Base-by-base conservation (phyloP, 805 yeast species). In the Saturnispora mendoncae region DNA sequence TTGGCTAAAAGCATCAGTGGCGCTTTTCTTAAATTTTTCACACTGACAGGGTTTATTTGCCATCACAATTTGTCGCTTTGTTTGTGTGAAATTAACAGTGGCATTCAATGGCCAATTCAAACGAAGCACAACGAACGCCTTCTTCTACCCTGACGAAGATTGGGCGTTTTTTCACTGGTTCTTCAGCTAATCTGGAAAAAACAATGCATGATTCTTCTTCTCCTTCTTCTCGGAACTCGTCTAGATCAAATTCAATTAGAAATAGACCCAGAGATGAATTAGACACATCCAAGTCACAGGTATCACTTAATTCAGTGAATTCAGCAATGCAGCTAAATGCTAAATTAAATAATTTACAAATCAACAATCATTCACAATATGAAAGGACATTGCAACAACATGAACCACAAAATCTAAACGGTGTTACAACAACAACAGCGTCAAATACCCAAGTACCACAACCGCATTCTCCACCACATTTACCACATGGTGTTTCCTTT, bases 131-230 rank as follows among this genome's bases (percentile, higher is more conserved):
- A n/a, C n/a, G n/a, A n/a, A n/a, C n/a, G n/a, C n/a, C n/a, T n/a
- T n/a, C n/a, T n/a, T n/a, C n/a, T n/a, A n/a, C n/a, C n/a, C n/a
- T n/a, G n/a, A n/a, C n/a, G n/a, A n/a, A n/a, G n/a, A n/a, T n/a
- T n/a, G n/a, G n/a, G n/a, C n/a, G 41, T 9, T 30, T 31, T 30
- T 31, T 37, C 12, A 28, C 21, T 10, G 41, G 41, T n/a, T n/a
- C 17, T 4, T 14, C 41, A 9, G 15, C 12, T 23, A 15, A 12
- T 20, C 18, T 24, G 8, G 33, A 38, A 6, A 21, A 20, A 8
- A 18, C 33, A 9, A 19, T 4, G 15, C 20, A 29, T 20, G 29
- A 37, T 7, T 37, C 30, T 5, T n/a, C 15, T 5, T 27, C 30
- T 27, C n/a, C 39, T 7, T 37, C 39, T 5, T 21, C 34, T n/a